Conservation (phyloP, 1,139 yeast genomes). For the Pichiaceae sp. region DNA sequence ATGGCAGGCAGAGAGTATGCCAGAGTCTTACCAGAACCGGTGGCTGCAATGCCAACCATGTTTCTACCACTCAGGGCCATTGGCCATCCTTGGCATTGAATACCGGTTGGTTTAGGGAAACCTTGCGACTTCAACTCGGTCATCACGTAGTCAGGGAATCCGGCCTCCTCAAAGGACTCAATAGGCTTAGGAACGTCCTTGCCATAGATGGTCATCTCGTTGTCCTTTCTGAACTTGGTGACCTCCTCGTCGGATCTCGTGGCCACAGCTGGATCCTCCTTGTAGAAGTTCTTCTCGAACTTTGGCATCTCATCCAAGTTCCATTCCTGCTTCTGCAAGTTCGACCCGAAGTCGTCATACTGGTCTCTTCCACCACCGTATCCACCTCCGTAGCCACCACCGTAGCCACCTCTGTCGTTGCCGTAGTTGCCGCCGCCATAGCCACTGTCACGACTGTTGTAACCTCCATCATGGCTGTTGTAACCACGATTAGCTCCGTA, state of each 20-base stretch:
- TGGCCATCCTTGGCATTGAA: conserved; percentile 99
- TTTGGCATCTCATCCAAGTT: conserved; percentile 70
- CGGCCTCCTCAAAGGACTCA: conserved; percentile 88
- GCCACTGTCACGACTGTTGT: conserved; percentile 1
- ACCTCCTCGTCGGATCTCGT: conserved; percentile 70
- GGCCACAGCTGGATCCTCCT: conserved; percentile 73
- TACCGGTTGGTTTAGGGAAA: conserved; percentile 88
- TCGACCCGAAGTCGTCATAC: conserved; percentile 45
- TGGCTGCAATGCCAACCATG: conserved; percentile 97
- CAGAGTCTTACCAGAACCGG: conserved; percentile 98
- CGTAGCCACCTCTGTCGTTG: not conserved
- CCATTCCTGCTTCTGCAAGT: conserved; percentile 68
- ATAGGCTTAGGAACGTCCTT: conserved; percentile 90
- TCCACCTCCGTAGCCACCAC: conserved; percentile 26
- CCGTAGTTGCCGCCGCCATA: conserved; percentile 1
- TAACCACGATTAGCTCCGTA: conserved; percentile 3
- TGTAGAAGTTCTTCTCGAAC: conserved; percentile 92
- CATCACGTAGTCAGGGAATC: conserved; percentile 90
- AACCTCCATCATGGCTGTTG: not conserved
- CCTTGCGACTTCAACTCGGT: conserved; percentile 87
- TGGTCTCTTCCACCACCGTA: conserved; percentile 26
- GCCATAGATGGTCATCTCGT: conserved; percentile 83
- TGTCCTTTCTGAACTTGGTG: conserved; percentile 63
- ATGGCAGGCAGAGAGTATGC: conserved; percentile 95
- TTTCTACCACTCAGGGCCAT: conserved; percentile 99